Conservation (phyloP, 352 stramenopile genomes). For the Pythium dissotocum region DNA sequence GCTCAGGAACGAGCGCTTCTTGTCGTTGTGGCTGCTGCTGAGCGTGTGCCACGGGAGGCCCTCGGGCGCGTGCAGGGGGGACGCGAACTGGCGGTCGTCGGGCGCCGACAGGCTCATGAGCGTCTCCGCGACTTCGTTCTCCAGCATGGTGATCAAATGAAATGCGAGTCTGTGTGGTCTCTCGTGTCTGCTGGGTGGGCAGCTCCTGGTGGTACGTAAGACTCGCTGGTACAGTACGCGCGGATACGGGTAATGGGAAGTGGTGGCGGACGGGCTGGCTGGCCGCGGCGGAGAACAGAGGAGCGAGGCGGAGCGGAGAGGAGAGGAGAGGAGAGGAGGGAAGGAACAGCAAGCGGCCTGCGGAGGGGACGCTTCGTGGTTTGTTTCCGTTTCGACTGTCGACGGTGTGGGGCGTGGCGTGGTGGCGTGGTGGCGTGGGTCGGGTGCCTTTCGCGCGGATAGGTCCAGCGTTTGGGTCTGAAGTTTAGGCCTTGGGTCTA, state of each 20-base stretch:
- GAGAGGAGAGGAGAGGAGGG: background rate
- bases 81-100: conserved; percentile 63
- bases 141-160: conserved; percentile 46
- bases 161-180: conserved; percentile 12
- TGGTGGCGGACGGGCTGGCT: background rate
- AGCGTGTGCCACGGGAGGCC: conserved; percentile 12
- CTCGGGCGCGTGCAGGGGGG: conserved; percentile 58
- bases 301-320: background rate
- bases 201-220: background rate
- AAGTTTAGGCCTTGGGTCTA: background rate
- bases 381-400: conserved; percentile 17
- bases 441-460: background rate
- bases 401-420: background rate
- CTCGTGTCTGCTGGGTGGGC: conserved; percentile 18
- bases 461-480: background rate
- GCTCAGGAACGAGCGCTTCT: conserved; percentile 55
- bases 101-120: conserved; percentile 81
- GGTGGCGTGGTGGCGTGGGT: background rate
- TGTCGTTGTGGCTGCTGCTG: conserved; percentile 22
- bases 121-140: conserved; percentile 73
- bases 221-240: conserved; percentile 6
- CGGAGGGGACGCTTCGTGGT: background rate
- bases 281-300: background rate
- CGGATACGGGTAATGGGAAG: conserved; percentile 3
- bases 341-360: too few relatives aligned